Conservation (phyloP, 176 grass and related monocot genomes). For the Elaeis guineensis region DNA sequence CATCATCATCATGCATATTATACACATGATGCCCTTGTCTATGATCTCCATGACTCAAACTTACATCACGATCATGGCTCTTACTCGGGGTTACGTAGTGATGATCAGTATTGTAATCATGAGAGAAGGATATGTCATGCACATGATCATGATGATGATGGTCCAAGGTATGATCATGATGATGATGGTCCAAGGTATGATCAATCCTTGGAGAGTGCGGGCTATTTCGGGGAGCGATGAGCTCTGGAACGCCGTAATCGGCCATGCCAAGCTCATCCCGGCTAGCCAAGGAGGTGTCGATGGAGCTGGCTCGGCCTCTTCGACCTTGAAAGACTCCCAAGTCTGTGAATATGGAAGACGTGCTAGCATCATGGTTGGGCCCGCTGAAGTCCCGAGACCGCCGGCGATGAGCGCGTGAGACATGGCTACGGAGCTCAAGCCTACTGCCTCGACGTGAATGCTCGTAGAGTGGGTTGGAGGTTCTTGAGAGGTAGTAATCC, state of each 20-base stretch:
- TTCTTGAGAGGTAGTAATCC: conserved; percentile 40
- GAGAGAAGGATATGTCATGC: conserved; percentile 43
- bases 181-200: background rate
- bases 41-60: conserved; percentile 23
- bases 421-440: conserved; percentile 52
- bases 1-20: background rate
- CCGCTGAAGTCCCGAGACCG: background rate
- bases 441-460: conserved; percentile 20
- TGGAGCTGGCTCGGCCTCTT: background rate
- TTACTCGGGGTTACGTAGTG: conserved; percentile 21
- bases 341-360: too few relatives aligned
- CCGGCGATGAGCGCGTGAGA: conserved; percentile 23
- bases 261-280: conserved; percentile 14
- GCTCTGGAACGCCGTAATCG: background rate
- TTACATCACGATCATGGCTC: conserved; percentile 11
- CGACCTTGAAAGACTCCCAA: too few relatives aligned
- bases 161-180: too few relatives aligned
- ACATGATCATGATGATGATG: background rate
- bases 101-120: conserved; percentile 28
- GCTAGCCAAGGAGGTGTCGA: conserved; percentile 32
- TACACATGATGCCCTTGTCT: background rate
- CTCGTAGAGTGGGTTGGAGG: conserved; percentile 8
- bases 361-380: too few relatives aligned
- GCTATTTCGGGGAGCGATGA: background rate
- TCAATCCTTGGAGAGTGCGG: background rate